Evolutionary conservation across 2,329 filamentous ascomycete species (phyloP).

Genomic region (Paraphoma sp.): DNA sequence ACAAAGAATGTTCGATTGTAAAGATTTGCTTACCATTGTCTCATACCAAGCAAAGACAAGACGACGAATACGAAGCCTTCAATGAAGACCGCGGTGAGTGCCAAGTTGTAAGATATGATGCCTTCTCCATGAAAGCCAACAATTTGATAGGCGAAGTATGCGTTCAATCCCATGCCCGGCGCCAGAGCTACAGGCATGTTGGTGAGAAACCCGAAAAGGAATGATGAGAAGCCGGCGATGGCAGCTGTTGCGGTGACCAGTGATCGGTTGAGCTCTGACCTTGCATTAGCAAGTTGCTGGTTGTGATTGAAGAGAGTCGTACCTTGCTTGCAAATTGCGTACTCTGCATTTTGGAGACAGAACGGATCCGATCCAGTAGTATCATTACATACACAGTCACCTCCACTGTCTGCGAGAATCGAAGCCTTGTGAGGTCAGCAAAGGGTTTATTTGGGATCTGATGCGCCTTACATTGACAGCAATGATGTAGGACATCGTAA

Average conservation of each 20-base stretch:
- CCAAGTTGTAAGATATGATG: constrained; percentile 74
- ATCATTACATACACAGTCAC: constrained; percentile 72
- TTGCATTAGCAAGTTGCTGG: neutral
- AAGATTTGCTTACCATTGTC: constrained; percentile 68
- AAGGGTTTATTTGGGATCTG: too few relatives aligned
- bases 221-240: constrained; percentile 76
- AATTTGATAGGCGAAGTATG: constrained; percentile 84
- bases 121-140: constrained; percentile 80
- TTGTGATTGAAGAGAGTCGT: neutral
- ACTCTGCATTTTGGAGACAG: constrained; percentile 64
- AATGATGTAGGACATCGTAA: constrained; percentile 54
- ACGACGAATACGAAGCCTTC: constrained; percentile 86
- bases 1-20: too few relatives aligned
- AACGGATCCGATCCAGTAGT: constrained; percentile 51
- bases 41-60: constrained; percentile 78
- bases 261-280: constrained; percentile 70
- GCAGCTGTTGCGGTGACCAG: constrained; percentile 85
- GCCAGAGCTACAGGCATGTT: constrained; percentile 65
- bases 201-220: constrained; percentile 80
- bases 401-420: constrained; percentile 65
- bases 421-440: constrained; percentile 32
- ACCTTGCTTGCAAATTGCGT: constrained; percentile 63
- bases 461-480: constrained; percentile 33
- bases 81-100: constrained; percentile 84
- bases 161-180: constrained; percentile 67